Conservation (phyloP, 306 rosid genomes). For the Ceratonia siliqua region DNA sequence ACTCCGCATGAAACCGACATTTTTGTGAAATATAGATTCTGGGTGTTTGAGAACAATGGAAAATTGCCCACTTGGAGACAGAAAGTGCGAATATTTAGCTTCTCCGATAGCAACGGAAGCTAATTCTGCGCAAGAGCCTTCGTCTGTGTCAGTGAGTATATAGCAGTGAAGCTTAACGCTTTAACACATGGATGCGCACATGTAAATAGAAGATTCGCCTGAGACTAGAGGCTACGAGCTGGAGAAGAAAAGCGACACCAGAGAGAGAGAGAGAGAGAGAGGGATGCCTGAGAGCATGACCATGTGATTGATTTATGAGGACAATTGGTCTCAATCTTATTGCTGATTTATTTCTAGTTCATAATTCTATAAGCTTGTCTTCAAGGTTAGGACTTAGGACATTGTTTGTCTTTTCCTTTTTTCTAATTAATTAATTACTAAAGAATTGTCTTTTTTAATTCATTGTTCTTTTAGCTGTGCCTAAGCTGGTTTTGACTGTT, state of each 20-base stretch:
- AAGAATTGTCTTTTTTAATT: not conserved
- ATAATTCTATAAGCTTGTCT: too few species aligned
- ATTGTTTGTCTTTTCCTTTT: not conserved
- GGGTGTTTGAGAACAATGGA: not conserved
- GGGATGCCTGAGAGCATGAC: not conserved
- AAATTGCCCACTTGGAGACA: not conserved
- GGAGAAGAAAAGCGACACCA: too few species aligned
- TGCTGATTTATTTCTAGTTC: not conserved
- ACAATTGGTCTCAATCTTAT: not conserved
- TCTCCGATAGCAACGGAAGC: not conserved
- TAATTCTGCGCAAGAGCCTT: not conserved
- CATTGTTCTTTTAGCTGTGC: not conserved
- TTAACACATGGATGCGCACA: not conserved
- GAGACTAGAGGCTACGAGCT: not conserved
- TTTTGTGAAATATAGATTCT: not conserved
- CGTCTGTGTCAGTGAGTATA: not conserved
- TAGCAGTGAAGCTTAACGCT: conserved; percentile 1
- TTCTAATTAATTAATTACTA: not conserved
- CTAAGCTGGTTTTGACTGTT: too few species aligned
- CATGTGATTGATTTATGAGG: not conserved
- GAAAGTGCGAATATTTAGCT: not conserved
- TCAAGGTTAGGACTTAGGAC: too few species aligned
- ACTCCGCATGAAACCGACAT: conserved; percentile 81
- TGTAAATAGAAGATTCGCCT: conserved; percentile 27
- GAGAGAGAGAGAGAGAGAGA: not conserved